Evolutionary conservation across 2,329 filamentous ascomycete genomes (phyloP), one percentile per base, ranked within the genome.

Genomic region (Zymoseptoria tritici): DNA sequence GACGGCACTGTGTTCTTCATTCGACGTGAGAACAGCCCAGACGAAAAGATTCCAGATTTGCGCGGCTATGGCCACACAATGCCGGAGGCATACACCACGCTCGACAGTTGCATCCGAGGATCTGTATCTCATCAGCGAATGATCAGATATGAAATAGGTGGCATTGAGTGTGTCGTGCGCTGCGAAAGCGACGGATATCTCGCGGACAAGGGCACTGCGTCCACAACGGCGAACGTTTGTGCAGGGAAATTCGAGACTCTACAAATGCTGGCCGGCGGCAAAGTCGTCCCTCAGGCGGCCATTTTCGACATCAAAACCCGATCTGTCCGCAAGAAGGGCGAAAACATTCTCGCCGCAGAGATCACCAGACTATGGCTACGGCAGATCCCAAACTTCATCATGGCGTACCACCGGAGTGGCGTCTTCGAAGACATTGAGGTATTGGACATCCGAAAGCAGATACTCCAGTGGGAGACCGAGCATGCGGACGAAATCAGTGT

Each of bases 51-150:
- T 4, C 64, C 73, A 0, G 77, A 77, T n/a, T 73, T 89, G 0
- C 65, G 66, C 16, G 87, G 87, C 0, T 88, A 79, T 64, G 86
- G 86, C 0, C 85, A 89, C 64, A 79, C 83, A 0, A 90, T 90
- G 63, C 84, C 84, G 0, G 84, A 88, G 54, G 77, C 78, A 0
- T 85, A 88, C 66, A 90, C 87, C 0, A 83, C 78, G 0, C 89
- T 86, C 85, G 80, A 82, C 9, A 9, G 65, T 0, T 78, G 77
- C 0, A 80, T 84, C 0, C 78, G 76, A 52, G 76, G 77, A 0
- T 89, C 85, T 0, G 73, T 72, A 1, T 84, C 83, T 0, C 84
- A 90, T 61, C 85, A 90, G 67, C 78, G 86, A 1, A 67, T 89
- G 7, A 66, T 89, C 0, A 72, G 73, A 2, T 89, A 89, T 62